Evolutionary conservation across 257 asterid genomes (phyloP).

Genomic region (Cordia subcordata): DNA sequence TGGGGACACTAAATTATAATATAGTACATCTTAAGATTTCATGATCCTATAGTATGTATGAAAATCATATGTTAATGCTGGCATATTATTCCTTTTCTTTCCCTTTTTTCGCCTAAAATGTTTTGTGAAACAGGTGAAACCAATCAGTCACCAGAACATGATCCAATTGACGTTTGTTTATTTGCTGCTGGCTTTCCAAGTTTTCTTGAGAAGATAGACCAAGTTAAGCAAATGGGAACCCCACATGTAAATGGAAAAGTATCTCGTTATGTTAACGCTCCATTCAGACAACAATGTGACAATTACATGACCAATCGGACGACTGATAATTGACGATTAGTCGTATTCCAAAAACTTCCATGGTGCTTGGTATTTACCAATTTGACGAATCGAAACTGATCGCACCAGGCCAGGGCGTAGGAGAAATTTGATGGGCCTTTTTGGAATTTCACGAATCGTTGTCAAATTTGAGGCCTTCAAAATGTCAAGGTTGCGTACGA

Average conservation of each 20-base stretch:
- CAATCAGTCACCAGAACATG: slow-evolving; percentile 27
- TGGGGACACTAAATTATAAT: too few species aligned
- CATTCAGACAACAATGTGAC: too few species aligned
- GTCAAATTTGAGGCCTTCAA: neutral
- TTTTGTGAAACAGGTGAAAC: slow-evolving; percentile 39
- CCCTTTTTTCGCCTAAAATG: neutral
- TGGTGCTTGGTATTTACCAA: too few species aligned
- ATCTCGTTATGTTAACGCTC: too few species aligned
- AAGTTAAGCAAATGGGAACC: slow-evolving; percentile 13
- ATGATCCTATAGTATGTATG: neutral
- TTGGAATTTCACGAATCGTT: neutral
- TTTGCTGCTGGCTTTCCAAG: slow-evolving; percentile 44
- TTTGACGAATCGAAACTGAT: too few species aligned
- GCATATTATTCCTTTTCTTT: neutral
- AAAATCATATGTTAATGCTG: neutral
- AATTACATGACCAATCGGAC: too few species aligned
- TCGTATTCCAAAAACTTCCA: too few species aligned
- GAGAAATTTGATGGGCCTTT: neutral
- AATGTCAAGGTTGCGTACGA: too few species aligned
- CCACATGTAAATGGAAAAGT: slow-evolving; percentile 11
- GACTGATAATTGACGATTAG: too few species aligned
- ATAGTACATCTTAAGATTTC: neutral
- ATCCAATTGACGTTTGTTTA: slow-evolving; percentile 28
- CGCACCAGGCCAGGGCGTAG: too few species aligned
- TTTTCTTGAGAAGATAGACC: slow-evolving; percentile 36